These are phyloP conservation scores for Grammothele lineata DNA, from an alignment of 768 basidiomycete genomes.

Conservation along the genomic window DNA sequence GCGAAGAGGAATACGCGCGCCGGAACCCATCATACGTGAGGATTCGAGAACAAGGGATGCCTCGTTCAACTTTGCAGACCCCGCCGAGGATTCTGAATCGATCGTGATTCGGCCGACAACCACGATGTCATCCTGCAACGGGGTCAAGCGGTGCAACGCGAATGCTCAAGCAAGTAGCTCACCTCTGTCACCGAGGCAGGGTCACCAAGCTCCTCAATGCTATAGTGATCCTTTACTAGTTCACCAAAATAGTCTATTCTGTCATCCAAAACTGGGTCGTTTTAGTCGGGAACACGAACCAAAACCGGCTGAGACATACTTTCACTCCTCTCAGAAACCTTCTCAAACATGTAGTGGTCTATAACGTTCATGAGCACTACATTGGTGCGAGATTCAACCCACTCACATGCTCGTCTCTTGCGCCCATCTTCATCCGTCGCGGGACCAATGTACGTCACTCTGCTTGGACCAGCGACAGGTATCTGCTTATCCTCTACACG, in stretches of 20 bases:
- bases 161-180: constrained; percentile 6
- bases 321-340: constrained; percentile 77
- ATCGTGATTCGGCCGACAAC: constrained; percentile 30
- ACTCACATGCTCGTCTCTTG: constrained; percentile 56
- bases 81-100: constrained; percentile 58
- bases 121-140: constrained; percentile 30
- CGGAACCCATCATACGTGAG: constrained; percentile 72
- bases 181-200: constrained; percentile 58
- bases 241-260: constrained; percentile 85
- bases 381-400: not conserved
- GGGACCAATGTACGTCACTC: constrained; percentile 29
- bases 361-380: constrained; percentile 31
- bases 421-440: constrained; percentile 26
- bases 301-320: constrained; percentile 37
- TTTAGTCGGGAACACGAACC: not conserved
- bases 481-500: constrained; percentile 6
- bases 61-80: constrained; percentile 65
- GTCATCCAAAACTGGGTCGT: constrained; percentile 66
- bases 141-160: not conserved
- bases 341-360: constrained; percentile 97
- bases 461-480: constrained; percentile 24
- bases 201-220: constrained; percentile 72
- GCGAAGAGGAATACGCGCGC: constrained; percentile 63
- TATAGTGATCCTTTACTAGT: constrained; percentile 65
- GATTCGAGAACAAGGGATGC: constrained; percentile 75